Evolutionary conservation across 495 filamentous ascomycete species (phyloP), one percentile per base, ranked within the genome.

Genomic region (Daldinia vernicosa): DNA sequence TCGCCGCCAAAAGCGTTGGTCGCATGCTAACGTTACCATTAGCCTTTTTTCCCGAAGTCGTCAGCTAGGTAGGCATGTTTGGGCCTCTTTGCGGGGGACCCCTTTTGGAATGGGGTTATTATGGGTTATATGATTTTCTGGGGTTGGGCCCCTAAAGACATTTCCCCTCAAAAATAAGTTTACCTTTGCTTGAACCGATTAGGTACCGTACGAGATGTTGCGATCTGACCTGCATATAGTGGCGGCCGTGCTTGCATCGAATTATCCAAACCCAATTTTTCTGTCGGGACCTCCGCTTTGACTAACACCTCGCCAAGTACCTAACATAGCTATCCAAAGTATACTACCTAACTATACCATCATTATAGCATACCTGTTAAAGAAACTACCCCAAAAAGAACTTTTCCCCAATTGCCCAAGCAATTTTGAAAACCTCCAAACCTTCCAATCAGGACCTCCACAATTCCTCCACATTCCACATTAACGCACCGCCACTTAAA

Each of bases 161-260:
- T 66, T 57, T 26, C 32, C 54, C 54, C 54, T 37, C 54, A 57
- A 35, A 30, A 54, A 57, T n/a, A 24, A 15, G 26, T 68, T 68
- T 28, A 45, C 47, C 28, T 52, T 24, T 43, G n/a, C 32, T 51
- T 43, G 32, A 45, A 59, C 26, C 64, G 60, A 52, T 53, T 63
- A n/a, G n/a, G n/a, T n/a, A n/a, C n/a, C n/a, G n/a, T n/a, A 9
- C 30, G 26, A 62, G 37, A 57, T 71, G 59, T 63, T 72, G 60
- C 63, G 69, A 72, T 72, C 63, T 72, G 55, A 72, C 69, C 50
- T 63, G 63, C 64, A 35, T 35, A 67, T 64, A 1, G 22, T 47
- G 19, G 17, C 43, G n/a, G 9, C 43, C 19, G 6, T 22, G 43
- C 43, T 22, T 22, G 19, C 45, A 52, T 67, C 51, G 52, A 57